These are phyloP conservation scores for Platanus orientalis DNA, from an alignment of 164 flowering plant genomes.

Conservation along the genomic window DNA sequence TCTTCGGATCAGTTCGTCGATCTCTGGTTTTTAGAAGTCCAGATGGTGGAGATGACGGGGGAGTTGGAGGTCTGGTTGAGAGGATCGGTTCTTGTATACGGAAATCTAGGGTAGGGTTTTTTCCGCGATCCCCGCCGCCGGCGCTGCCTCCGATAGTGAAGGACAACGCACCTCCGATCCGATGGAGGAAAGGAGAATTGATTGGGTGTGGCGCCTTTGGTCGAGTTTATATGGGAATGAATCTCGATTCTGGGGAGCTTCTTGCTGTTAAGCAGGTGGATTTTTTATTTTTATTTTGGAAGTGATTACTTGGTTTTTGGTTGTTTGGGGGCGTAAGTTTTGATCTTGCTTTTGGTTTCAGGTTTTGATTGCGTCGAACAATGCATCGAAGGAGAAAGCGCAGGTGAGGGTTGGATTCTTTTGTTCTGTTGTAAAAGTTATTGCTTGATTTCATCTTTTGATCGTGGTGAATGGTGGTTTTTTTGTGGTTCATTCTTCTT, in stretches of 20 bases:
- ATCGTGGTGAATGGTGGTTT: not conserved
- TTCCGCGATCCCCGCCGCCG: conserved; percentile 34
- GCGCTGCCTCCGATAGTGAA: conserved; percentile 36
- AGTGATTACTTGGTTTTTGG: not conserved
- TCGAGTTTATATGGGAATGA: conserved; percentile 96
- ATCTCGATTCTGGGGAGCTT: conserved; percentile 96
- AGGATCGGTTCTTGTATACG: conserved; percentile 71
- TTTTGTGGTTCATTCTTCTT: not conserved
- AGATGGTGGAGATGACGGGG: conserved; percentile 33
- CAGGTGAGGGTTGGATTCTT: conserved; percentile 33
- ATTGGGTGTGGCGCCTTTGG: conserved; percentile 97
- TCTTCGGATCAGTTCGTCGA: conserved; percentile 77
- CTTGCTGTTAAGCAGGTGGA: conserved; percentile 88
- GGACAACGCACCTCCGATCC: conserved; percentile 41
- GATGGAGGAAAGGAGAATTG: conserved; percentile 93
- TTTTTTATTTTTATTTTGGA: not conserved
- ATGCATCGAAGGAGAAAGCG: conserved; percentile 60
- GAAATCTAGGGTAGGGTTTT: conserved; percentile 67
- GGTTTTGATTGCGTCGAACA: conserved; percentile 53
- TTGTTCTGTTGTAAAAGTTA: not conserved
- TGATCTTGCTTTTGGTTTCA: conserved; percentile 19
- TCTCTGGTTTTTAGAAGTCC: conserved; percentile 60
- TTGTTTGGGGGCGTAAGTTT: not conserved
- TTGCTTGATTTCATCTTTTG: not conserved
- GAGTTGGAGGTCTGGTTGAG: conserved; percentile 45